Evolutionary conservation across 2,329 filamentous ascomycete genomes (phyloP), one percentile per base, ranked within the genome.

Genomic region (Penicillium aurantiogriseum): DNA sequence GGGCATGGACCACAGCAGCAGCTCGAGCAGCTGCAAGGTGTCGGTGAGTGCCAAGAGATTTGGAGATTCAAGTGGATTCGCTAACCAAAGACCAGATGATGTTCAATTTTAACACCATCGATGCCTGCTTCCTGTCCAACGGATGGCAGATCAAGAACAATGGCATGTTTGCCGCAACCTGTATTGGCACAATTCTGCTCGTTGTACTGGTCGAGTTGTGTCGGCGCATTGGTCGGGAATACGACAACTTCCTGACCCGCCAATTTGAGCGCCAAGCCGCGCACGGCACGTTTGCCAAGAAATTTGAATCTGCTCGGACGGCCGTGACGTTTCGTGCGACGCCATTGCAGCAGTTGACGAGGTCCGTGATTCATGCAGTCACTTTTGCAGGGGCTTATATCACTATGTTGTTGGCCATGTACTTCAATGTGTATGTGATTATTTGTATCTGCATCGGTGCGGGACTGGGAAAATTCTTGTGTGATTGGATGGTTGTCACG

Each of bases 21-120:
- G 60, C 43, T 58, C 51, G 43, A 56, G 27, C 36, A 39, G 57
- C 44, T 71, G 69, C 52, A 60, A 70, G 57, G 63, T 71, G 36
- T 71, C 69, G 9, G 68, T 71, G 50, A 44, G 57, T 58, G 63
- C 63, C 61, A 65, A 64, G 62, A 46, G 8, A 29, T 11, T 29
- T 1, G 43, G 27, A 33, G 10, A 11, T 33, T 13, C 29, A 51
- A 55, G 55, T 47, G 23, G 39, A 40, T 29, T 36, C 45, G 11
- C 52, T 60, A 31, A 58, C 38, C 27, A 25, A 19, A 23, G 13
- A 5, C 10, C 48, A 71, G 68, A 71, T 71, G 68, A 52, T 71
- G 29, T 71, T 68, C 62, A 71, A 71, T 46, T 70, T 68, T 62
- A 60, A 68, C 49, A 69, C 68, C 21, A 63, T 68, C 43, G 65